A percentile compares a stretch with the other conserved stretches of the same genome.
These are phyloP conservation scores for Triangularia verruculosa DNA, from an alignment of 2,329 filamentous ascomycete species.

Conservation along the genomic window DNA sequence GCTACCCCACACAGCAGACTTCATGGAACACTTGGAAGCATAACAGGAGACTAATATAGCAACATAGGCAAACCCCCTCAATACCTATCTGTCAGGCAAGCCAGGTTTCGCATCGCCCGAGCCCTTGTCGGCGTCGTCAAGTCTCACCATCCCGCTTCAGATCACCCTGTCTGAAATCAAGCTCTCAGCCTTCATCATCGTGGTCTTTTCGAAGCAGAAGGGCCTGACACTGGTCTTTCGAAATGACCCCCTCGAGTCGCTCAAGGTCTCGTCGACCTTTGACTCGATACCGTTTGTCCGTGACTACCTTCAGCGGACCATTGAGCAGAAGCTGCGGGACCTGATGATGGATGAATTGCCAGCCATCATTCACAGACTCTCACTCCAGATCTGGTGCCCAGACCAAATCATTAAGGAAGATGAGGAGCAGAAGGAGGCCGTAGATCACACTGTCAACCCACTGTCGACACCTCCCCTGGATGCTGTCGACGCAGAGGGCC, in stretches of 20 bases:
- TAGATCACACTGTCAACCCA: constrained; percentile 71
- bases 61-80: constrained; percentile 82
- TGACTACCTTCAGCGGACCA: constrained; percentile 93
- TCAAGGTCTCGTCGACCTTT: constrained; percentile 98
- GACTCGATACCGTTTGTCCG: constrained; percentile 98
- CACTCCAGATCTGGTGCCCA: constrained; percentile 82
- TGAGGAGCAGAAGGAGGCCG: constrained; percentile 49
- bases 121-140: constrained; percentile 84
- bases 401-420: constrained; percentile 73
- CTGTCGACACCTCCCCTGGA: constrained; percentile 77
- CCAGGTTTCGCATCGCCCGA: constrained; percentile 90
- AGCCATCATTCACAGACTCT: constrained; percentile 91
- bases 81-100: constrained; percentile 90
- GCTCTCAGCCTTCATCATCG: constrained; percentile 91
- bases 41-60: constrained; percentile 47
- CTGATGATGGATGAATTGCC: constrained; percentile 98
- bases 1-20: constrained; percentile 25
- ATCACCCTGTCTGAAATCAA: constrained; percentile 96
- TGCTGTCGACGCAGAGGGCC: constrained; percentile 76
- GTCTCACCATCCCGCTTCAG: constrained; percentile 93
- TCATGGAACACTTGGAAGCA: constrained; percentile 29
- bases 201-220: constrained; percentile 97
- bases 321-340: constrained; percentile 87
- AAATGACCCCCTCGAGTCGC: constrained; percentile 94
- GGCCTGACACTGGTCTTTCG: constrained; percentile 94